Base-by-base conservation (phyloP, 2,329 filamentous ascomycete genomes). In the Mycosphaerella sp. region DNA sequence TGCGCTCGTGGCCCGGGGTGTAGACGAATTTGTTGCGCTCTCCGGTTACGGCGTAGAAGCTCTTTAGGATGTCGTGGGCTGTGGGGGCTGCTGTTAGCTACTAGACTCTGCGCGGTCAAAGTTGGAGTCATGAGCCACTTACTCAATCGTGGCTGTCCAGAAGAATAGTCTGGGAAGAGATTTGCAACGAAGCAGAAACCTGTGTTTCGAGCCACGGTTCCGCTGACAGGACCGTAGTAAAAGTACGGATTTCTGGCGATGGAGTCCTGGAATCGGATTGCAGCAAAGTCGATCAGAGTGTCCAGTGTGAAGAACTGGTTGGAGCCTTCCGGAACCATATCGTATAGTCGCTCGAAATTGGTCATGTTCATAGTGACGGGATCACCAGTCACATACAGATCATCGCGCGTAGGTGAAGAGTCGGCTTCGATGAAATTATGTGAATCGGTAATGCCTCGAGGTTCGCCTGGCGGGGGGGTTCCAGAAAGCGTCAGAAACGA, bases 401-500 rank as follows among this genome's bases (percentile, higher is more conserved):
- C 78, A 32, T 73, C 71, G 2, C 78, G 72, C 0, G 76, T 79
- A 40, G 72, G 70, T 39, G 76, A 79, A 0, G 69, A 74, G 62
- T 81, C 78, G 0, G 73, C 67, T 66, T 81, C 78, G 58, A 79
- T 75, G 49, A 75, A 73, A 61, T 79, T 79, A 62, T 81, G 79
- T 2, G 73, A 73, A n/a, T 74, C 74, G 12, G 65, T 65, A 2
- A 80, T 68, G 13, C 65, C 66, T 41, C 60, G 53, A 13, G 64
- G 62, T 28, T 49, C 35, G 25, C 44, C 44, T 48, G 4, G 1
- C n/a, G n/a, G n/a, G n/a, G n/a, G n/a, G n/a, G n/a, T n/a, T n/a
- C n/a, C n/a, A n/a, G n/a, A n/a, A n/a, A 2, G 8, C 6, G 21
- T 21, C 21, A 25, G 42, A 52, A 35, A 58, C 60, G 46, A 27